Evolutionary conservation across 306 rosid species (phyloP), one percentile per base, ranked within the genome.

Genomic region (Cucurbita pepo): DNA sequence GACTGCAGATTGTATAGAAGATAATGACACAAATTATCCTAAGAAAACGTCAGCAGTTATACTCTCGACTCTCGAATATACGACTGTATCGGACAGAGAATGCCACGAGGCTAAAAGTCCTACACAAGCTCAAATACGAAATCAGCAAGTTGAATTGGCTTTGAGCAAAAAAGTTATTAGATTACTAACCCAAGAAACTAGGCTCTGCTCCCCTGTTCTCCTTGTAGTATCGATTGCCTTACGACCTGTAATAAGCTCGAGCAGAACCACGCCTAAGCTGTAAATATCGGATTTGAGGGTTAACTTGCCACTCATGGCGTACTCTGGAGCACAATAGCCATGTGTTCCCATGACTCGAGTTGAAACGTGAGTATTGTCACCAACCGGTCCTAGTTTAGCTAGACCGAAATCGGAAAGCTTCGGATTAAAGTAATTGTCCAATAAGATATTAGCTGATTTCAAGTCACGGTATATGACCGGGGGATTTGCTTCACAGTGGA

Each of bases 321-420:
- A 95, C 80, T 95, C 99, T 30, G 99, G 99, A 8, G 99, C 99
- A 70, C 99, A 91, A 83, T 93, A 90, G 53, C 98, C 97, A 55
- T 90, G 88, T 10, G 97, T 93, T 77, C 97, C 98, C 98, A 93
- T 93, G 52, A 93, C 96, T 86, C 98, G 83, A 10, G 98, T 94
- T 57, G 98, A 94, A 78, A 94, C 98, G 79, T 94, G 98, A 43
- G 98, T 90, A 25, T 87, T 89, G 77, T 94, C 97, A n/a, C 98
- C 98, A 54, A 90, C 98, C 65, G 98, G 97, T 73, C 97, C 97
- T 53, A 90, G 85, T 80, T 94, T 94, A 45, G 98, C 98, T 40
- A 94, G 96, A 56, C 98, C 98, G 76, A 93, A 94, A 80, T 94
- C 99, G 10, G 99, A 94, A 59, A 94, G 91, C 79, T 89, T 94